Evolutionary conservation across 1,139 yeast species (phyloP), one percentile per base, ranked within the genome.

Genomic region (Blastobotrys elegans): DNA sequence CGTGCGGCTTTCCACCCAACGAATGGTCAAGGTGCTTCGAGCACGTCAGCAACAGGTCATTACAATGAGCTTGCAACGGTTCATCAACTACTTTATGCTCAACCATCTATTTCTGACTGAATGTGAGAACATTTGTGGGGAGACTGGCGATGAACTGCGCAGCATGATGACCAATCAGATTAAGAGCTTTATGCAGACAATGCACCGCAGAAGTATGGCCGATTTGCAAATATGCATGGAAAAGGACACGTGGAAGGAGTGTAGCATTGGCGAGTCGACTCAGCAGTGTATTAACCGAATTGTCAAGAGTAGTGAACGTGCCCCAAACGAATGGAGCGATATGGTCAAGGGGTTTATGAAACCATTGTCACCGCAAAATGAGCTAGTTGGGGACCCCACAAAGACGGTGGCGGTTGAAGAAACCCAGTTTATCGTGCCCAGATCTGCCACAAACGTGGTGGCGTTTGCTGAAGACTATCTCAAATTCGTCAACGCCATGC

Each of bases 121-220:
- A 61, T 87, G 96, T 64, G 98, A 92, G 63, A 73, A 82, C 13
- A 79, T 90, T 6, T 81, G 88, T 40, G 97, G 96, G 0, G 82
- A 81, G 26, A 76, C 79, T 38, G 75, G 78, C 14, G 74, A 79
- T 1, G 79, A 78, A 14, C 69, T 90, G 40, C 78, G 83, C 48
- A 87, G 82, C 48, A 77, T 83, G 64, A 67, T 87, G 18, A 77
- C 76, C n/a, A 74, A 76, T 43, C 96, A 87, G 56, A 73, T 84
- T 8, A 77, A 74, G 49, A 75, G 76, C 52, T 89, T 79, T 59
- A 68, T 81, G 38, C 73, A 72, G 41, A 70, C 80, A 40, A 75
- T 77, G 57, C 89, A 84, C 57, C 74, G 75, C 50, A 71, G 72
- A 17, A 70, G 77, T 29, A 63, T 79, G 48, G 72, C 68, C 44